These are phyloP conservation scores for Colletotrichum australisinense DNA, from an alignment of 2,329 filamentous ascomycete species.

Conservation along the genomic window DNA sequence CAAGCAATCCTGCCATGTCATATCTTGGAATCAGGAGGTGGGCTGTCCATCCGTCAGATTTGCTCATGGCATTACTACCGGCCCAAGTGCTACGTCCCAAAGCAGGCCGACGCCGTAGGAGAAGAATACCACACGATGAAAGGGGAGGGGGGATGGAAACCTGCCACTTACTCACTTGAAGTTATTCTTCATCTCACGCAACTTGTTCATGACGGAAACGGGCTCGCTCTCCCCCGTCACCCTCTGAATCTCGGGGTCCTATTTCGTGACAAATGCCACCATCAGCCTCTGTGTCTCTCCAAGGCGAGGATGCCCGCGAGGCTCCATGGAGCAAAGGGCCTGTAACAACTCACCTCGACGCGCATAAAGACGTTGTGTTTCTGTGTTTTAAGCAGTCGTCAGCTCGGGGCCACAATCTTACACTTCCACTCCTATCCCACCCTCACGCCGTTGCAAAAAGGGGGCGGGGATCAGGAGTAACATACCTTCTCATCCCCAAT, in stretches of 20 bases:
- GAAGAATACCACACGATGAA: background rate
- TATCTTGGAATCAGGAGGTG: conserved; percentile 46
- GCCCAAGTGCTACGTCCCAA: background rate
- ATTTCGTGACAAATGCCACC: too few species aligned
- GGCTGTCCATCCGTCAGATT: conserved; percentile 37
- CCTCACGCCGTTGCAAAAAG: background rate
- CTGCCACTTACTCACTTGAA: conserved; percentile 65
- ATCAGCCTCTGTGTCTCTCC: too few species aligned
- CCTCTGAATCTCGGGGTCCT: conserved; percentile 88
- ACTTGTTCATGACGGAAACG: conserved; percentile 83
- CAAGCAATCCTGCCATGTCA: conserved; percentile 33
- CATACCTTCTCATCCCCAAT: conserved; percentile 95
- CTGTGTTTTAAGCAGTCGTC: conserved; percentile 53
- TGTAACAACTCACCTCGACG: conserved; percentile 69
- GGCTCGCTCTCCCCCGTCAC: conserved; percentile 84
- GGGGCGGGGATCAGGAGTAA: background rate
- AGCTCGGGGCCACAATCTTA: too few species aligned
- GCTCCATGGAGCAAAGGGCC: background rate
- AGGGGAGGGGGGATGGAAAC: background rate
- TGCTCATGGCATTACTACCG: background rate
- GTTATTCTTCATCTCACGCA: conserved; percentile 92
- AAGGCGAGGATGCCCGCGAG: background rate
- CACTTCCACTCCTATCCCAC: too few species aligned
- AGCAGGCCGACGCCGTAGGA: background rate
- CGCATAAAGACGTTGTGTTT: conserved; percentile 98